Percentiles rank a stretch among this genome's conserved stretches.
Conservation (phyloP, 2,329 filamentous ascomycete genomes). For the Nothomitra cinnamomea region DNA sequence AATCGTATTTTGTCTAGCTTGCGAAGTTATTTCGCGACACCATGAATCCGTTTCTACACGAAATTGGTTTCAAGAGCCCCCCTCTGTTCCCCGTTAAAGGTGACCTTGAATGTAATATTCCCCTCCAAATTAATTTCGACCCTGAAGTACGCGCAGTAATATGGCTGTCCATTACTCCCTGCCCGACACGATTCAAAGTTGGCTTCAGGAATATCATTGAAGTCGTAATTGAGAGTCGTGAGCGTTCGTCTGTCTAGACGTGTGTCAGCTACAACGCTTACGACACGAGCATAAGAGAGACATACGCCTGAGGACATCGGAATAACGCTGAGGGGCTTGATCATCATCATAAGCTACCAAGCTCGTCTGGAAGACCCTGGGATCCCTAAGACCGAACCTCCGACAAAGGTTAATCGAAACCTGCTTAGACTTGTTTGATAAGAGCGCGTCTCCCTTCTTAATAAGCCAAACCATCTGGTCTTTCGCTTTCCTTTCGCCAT, state of each 20-base stretch:
- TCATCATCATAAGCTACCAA: not conserved
- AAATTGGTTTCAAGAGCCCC: too few species aligned
- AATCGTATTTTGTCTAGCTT: too few species aligned
- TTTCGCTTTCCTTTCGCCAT: not conserved
- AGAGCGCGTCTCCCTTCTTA: not conserved
- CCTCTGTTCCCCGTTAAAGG: too few species aligned
- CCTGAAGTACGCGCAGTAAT: not conserved
- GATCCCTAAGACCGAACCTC: not conserved
- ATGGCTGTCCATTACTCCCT: not conserved
- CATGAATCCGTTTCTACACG: too few species aligned
- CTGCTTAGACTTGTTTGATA: not conserved
- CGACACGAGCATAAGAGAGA: not conserved
- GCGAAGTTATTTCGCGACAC: too few species aligned
- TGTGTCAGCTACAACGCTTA: not conserved
- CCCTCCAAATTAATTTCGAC: not conserved
- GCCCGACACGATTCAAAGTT: not conserved
- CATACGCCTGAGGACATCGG: not conserved
- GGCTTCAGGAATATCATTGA: not conserved
- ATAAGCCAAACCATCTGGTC: slow-evolving; percentile 1
- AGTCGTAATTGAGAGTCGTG: not conserved
- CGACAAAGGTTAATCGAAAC: not conserved
- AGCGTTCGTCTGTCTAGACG: not conserved
- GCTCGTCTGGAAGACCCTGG: not conserved
- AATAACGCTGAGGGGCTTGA: not conserved
- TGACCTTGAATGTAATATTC: not conserved